Evolutionary conservation across 2,329 filamentous ascomycete genomes (phyloP).

Genomic region (Monosporascus sp.): DNA sequence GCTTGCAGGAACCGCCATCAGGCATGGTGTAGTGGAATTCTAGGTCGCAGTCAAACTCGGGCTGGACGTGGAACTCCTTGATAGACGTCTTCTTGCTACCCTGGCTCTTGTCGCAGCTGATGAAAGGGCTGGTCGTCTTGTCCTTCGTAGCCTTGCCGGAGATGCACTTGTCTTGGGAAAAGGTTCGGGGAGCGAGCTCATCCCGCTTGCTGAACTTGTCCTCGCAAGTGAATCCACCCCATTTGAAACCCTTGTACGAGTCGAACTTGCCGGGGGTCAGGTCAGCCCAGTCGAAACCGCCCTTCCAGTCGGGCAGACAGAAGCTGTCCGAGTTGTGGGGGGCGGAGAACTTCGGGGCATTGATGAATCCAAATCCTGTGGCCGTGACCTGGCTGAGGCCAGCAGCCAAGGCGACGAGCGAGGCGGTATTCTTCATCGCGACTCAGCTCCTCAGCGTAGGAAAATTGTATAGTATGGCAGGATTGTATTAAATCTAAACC

Average conservation of each 20-base stretch:
- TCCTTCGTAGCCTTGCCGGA: conserved; percentile 45
- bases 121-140: conserved; percentile 47
- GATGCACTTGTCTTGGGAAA: conserved; percentile 53
- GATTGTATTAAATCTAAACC: neutral
- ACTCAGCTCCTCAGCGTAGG: conserved; percentile 6
- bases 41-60: conserved; percentile 70
- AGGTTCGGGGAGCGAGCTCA: conserved; percentile 43
- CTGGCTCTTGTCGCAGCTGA: conserved; percentile 43
- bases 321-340: conserved; percentile 71
- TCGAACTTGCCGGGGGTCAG: conserved; percentile 57
- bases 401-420: conserved; percentile 46
- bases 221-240: conserved; percentile 67
- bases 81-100: conserved; percentile 65
- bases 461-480: conserved; percentile 5
- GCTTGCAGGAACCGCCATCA: conserved; percentile 76
- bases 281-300: conserved; percentile 67
- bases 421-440: conserved; percentile 47
- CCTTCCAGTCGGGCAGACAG: conserved; percentile 64
- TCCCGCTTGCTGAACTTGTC: conserved; percentile 54
- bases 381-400: conserved; percentile 45
- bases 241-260: conserved; percentile 66
- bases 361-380: conserved; percentile 31
- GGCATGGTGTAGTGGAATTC: conserved; percentile 86
- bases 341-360: conserved; percentile 51
- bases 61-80: conserved; percentile 64